Percentiles rank a stretch among this genome's conserved stretches.
Evolutionary conservation across 352 stramenopile species (phyloP).

Genomic region (Pythium rishiriense): DNA sequence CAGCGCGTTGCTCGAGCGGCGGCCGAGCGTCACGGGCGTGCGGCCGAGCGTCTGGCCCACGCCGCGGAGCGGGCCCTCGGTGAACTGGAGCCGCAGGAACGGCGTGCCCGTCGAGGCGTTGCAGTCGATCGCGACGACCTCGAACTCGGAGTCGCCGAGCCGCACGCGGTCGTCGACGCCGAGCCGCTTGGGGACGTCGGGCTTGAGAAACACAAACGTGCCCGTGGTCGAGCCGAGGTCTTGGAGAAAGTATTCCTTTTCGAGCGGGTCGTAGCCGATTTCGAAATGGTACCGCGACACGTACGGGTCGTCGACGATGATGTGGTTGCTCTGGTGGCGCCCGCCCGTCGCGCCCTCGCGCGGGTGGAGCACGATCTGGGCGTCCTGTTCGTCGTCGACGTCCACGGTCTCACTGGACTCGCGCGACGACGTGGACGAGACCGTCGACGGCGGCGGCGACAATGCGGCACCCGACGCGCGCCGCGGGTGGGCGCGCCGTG

Average conservation of each 20-base stretch:
- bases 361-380: constrained; percentile 66
- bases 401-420: constrained; percentile 24
- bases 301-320: constrained; percentile 84
- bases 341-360: constrained; percentile 61
- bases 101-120: constrained; percentile 64
- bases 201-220: constrained; percentile 80
- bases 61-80: constrained; percentile 65
- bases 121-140: constrained; percentile 72
- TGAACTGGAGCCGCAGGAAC: constrained; percentile 80
- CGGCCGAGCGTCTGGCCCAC: constrained; percentile 77
- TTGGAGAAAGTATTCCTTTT: constrained; percentile 85
- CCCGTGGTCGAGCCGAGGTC: constrained; percentile 80
- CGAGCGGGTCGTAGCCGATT: constrained; percentile 76
- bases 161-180: constrained; percentile 71
- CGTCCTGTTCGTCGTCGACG: constrained; percentile 21
- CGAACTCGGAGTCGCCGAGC: constrained; percentile 79
- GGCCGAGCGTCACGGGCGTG: constrained; percentile 71
- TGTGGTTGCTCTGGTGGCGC: constrained; percentile 80
- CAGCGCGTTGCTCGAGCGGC: constrained; percentile 72
- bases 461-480: background rate
- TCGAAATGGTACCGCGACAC: constrained; percentile 83
- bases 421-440: constrained; percentile 22
- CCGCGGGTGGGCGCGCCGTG: constrained; percentile 20
- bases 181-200: constrained; percentile 68
- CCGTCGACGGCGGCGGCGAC: constrained; percentile 3